phyloP scores from a whole-genome alignment of 2,329 filamentous ascomycete genomes.

The Cladosporium sphaerospermum region DNA sequence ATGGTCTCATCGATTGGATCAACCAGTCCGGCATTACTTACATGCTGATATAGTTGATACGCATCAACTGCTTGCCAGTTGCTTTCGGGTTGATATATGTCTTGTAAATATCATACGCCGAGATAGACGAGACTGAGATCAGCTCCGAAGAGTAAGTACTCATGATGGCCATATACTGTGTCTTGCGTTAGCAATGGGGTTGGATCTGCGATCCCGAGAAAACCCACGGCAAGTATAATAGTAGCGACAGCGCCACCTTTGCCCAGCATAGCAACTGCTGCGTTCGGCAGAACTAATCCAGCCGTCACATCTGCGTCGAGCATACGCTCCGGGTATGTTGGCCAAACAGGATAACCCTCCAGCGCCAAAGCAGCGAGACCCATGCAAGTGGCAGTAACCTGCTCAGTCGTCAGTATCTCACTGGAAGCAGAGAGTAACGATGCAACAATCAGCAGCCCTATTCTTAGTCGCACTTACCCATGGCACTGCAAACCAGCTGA shows the following conservation, averaged over 20 bases:
- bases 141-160: constrained; percentile 33
- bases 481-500: constrained; percentile 88
- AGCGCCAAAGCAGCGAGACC: constrained; percentile 75
- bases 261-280: constrained; percentile 28
- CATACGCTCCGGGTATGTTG: constrained; percentile 35
- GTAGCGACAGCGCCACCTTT: constrained; percentile 26
- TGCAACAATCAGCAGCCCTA: too few species aligned
- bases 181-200: too few species aligned
- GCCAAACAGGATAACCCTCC: constrained; percentile 48
- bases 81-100: constrained; percentile 74
- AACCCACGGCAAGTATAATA: constrained; percentile 22
- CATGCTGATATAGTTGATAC: constrained; percentile 68
- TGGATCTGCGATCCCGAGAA: too few species aligned
- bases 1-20: too few species aligned
- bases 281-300: constrained; percentile 28
- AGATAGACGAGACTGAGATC: constrained; percentile 35
- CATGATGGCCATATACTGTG: constrained; percentile 29
- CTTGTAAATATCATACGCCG: constrained; percentile 42
- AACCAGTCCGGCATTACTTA: too few species aligned
- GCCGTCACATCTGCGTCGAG: constrained; percentile 22
- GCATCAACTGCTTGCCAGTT: constrained; percentile 69
- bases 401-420: not conserved
- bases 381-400: constrained; percentile 65
- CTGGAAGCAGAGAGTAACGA: too few species aligned
- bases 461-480: constrained; percentile 55